Percentiles rank a stretch among this genome's conserved stretches.
phyloP scores from a whole-genome alignment of 106 monocot genomes.

The Cymbidium sinense region DNA sequence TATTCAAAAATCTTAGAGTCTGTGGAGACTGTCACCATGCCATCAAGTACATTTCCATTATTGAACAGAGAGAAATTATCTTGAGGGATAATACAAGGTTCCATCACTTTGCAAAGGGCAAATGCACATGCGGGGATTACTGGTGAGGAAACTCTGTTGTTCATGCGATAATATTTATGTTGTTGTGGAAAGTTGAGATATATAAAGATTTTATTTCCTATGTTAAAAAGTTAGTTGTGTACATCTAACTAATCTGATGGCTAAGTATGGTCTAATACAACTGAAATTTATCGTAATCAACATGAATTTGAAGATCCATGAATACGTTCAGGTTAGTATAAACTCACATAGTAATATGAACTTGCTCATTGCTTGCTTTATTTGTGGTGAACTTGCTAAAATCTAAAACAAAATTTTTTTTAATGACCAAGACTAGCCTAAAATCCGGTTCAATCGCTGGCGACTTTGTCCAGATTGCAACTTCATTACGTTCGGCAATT shows the following conservation, averaged over 20 bases:
- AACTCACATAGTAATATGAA: too few relatives aligned
- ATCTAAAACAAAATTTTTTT: too few relatives aligned
- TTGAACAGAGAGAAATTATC: constrained; percentile 45
- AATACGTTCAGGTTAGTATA: too few relatives aligned
- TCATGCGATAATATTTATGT: background rate
- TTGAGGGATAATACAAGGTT: constrained; percentile 61
- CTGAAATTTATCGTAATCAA: too few relatives aligned
- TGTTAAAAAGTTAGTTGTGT: background rate
- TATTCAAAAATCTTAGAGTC: constrained; percentile 74
- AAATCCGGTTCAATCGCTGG: too few relatives aligned
- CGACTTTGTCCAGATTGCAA: too few relatives aligned
- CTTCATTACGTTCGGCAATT: too few relatives aligned
- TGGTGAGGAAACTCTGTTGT: constrained; percentile 34
- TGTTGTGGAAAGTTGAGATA: background rate
- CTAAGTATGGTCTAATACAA: too few relatives aligned
- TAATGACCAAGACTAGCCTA: too few relatives aligned
- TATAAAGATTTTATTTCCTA: background rate
- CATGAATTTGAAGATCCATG: too few relatives aligned
- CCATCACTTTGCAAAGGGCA: constrained; percentile 57
- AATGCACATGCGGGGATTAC: constrained; percentile 67
- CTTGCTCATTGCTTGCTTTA: too few relatives aligned
- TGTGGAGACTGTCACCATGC: constrained; percentile 72
- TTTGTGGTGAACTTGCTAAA: too few relatives aligned
- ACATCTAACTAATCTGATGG: background rate
- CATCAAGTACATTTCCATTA: constrained; percentile 43